Evolutionary conservation across 2,329 filamentous ascomycete species (phyloP), one percentile per base, ranked within the genome.

Genomic region (Piedraia hortae): DNA sequence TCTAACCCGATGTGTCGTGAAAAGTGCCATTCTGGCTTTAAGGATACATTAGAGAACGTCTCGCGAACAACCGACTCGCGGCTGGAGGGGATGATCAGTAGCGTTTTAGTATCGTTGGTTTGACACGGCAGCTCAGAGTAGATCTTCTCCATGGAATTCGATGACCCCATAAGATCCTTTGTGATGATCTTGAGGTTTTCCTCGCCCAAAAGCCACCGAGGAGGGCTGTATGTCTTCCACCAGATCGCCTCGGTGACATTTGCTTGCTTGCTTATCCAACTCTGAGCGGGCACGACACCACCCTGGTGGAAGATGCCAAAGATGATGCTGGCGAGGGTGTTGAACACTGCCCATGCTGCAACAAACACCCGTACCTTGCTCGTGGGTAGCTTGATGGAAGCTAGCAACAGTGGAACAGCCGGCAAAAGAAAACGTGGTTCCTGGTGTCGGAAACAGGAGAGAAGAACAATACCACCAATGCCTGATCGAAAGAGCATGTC

Each of bases 161-260:
- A 64, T 17, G 59, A 51, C 58, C 71, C 68, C 63, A 77, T 78
- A 10, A 78, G 50, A 36, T 80, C 73, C 27, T 55, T 53, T 1
- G 72, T 80, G 14, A 48, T 54, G n/a, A 78, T 46, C 6, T 71
- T 55, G 32, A 66, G 59, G 31, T 72, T 77, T 43, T 71, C 72
- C 24, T 69, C 67, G 31, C 77, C 69, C 4, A 80, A 51, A 10
- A 82, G 54, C 71, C 73, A 82, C 16, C 70, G 67, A 0, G 73
- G 73, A 10, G 73, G 73, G 39, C 66, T 72, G 39, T 80, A 80
- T 1, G 73, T 80, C 42, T 78, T 80, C 73, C 73, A 82, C 73
- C 73, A 82, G 22, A 73, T 54, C 3, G 67, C 68, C 15, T 68
- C 56, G 2, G 63, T 65, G 5, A 70, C 62, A 30, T 70, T 33